Conservation (phyloP, 2,329 filamentous ascomycete species). For the Lecanicillium sp. region DNA sequence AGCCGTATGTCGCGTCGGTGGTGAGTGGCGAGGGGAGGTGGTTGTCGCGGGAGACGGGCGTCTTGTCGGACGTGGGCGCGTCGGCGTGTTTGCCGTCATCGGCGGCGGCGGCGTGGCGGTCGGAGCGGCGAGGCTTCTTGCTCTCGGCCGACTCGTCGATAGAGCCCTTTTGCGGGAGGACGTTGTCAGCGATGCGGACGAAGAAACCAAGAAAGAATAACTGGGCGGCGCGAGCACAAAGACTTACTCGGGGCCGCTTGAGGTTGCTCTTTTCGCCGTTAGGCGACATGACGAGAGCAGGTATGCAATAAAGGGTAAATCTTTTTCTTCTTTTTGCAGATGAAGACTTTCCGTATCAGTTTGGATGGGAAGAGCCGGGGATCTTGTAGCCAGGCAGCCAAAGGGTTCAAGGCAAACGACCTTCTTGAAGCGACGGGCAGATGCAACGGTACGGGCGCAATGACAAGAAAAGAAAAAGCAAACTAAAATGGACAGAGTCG, state of each 20-base stretch:
- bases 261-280: constrained; percentile 72
- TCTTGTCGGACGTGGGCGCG: constrained; percentile 37
- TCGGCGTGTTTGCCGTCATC: not conserved
- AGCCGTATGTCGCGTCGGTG: constrained; percentile 49
- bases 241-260: constrained; percentile 69
- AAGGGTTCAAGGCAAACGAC: not conserved
- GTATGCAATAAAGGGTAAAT: no score
- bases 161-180: constrained; percentile 48
- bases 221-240: constrained; percentile 13
- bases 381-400: constrained; percentile 12
- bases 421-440: not conserved
- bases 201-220: constrained; percentile 14
- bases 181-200: constrained; percentile 17
- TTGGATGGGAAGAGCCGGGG: constrained; percentile 3
- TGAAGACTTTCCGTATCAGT: not conserved
- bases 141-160: constrained; percentile 57
- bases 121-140: constrained; percentile 80
- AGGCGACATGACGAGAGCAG: constrained; percentile 45
- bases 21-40: constrained; percentile 81
- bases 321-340: no score
- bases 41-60: constrained; percentile 55
- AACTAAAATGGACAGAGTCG: constrained; percentile 1
- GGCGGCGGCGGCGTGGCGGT: constrained; percentile 56
- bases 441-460: not conserved
- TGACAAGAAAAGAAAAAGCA: not conserved